Conservation (phyloP, 2,329 filamentous ascomycete species). For the Akanthomyces uredinophilus region DNA sequence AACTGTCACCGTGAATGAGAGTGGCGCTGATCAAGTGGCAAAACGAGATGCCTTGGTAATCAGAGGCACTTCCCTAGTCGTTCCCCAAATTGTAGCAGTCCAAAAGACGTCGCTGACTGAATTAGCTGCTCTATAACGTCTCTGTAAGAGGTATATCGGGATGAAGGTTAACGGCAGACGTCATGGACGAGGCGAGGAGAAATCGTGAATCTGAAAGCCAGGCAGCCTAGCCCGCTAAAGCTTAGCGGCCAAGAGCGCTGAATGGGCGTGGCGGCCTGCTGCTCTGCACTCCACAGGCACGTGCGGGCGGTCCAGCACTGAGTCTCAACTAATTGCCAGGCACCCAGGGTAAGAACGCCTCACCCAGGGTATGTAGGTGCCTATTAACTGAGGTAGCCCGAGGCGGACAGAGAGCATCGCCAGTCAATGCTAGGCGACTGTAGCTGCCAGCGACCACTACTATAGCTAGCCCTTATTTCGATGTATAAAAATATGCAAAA, state of each 20-base stretch:
- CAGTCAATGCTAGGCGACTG: too few species aligned
- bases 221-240: neutral
- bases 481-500: too few species aligned
- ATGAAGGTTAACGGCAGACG: neutral
- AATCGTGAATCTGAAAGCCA: constrained; percentile 1
- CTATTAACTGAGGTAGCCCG: too few species aligned
- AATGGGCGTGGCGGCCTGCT: neutral
- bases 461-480: too few species aligned
- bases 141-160: neutral
- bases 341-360: too few species aligned
- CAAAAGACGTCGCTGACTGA: neutral
- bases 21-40: neutral
- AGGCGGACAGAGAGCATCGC: too few species aligned
- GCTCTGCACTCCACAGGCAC: neutral
- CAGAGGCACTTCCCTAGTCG: neutral
- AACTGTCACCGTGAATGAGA: constrained; percentile 8
- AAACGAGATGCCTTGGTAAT: neutral
- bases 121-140: neutral
- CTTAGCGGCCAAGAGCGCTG: neutral
- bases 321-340: neutral
- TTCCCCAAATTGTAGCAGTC: too few species aligned
- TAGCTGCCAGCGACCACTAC: too few species aligned
- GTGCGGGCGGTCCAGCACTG: neutral
- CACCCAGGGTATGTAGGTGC: too few species aligned
- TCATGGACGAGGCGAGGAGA: constrained; percentile 3